Evolutionary conservation across 345 rosid genomes (phyloP).

Genomic region (Leavenworthia alabamica): DNA sequence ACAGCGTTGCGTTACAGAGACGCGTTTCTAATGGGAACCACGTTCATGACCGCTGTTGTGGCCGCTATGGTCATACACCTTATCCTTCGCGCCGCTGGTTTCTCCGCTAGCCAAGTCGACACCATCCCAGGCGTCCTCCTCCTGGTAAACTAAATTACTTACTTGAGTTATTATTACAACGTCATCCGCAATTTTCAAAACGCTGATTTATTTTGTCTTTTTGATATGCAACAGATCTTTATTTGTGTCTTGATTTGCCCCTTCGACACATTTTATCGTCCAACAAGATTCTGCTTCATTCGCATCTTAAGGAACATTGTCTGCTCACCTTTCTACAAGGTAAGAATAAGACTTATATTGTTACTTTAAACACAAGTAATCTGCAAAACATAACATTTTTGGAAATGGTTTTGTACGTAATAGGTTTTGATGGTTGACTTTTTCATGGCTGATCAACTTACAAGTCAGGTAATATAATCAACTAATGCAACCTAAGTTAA

Average conservation of each 20-base stretch:
- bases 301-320: conserved; percentile 67
- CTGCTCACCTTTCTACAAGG: conserved; percentile 87
- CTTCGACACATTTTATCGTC: conserved; percentile 65
- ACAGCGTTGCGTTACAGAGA: conserved; percentile 82
- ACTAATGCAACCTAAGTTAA: not conserved
- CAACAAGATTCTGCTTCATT: conserved; percentile 81
- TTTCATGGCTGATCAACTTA: conserved; percentile 97
- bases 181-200: not conserved
- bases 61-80: conserved; percentile 84
- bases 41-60: conserved; percentile 84
- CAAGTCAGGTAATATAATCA: conserved; percentile 66
- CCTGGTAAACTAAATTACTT: conserved; percentile 31
- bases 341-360: conserved; percentile 6
- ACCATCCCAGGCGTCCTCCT: conserved; percentile 83
- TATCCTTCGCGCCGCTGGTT: conserved; percentile 53
- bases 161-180: too few species aligned
- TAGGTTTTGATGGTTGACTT: conserved; percentile 92
- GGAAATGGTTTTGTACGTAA: not conserved
- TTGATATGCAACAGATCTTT: conserved; percentile 39
- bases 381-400: not conserved
- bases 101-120: conserved; percentile 51
- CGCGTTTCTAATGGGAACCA: conserved; percentile 78
- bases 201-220: not conserved
- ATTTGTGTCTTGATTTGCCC: conserved; percentile 63
- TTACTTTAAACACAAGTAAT: conserved; percentile 15